Conservation (phyloP, 2,329 filamentous ascomycete species). For the Aspergillus aculeatinus region DNA sequence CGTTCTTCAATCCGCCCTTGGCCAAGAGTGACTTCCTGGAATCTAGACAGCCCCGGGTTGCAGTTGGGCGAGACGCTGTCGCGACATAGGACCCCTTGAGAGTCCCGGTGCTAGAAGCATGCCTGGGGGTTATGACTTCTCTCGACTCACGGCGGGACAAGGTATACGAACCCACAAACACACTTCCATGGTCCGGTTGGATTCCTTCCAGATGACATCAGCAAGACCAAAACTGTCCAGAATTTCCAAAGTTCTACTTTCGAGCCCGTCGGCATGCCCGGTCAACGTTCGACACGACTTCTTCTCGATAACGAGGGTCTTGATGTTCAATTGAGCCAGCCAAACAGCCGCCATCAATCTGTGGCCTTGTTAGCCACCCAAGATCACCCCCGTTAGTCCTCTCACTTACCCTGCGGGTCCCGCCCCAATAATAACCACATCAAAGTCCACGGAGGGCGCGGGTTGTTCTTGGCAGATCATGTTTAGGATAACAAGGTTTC, state of each 20-base stretch:
- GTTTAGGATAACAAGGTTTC: too few relatives aligned
- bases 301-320: slow-evolving; percentile 16
- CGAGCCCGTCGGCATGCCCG: slow-evolving; percentile 56
- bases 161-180: slow-evolving; percentile 25
- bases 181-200: slow-evolving; percentile 29
- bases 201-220: slow-evolving; percentile 54
- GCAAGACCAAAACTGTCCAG: slow-evolving; percentile 70
- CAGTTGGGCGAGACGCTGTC: slow-evolving; percentile 34
- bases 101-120: too few relatives aligned
- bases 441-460: neutral
- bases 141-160: too few relatives aligned
- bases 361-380: too few relatives aligned
- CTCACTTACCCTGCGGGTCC: neutral
- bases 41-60: slow-evolving; percentile 17
- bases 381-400: too few relatives aligned
- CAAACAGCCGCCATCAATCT: slow-evolving; percentile 16
- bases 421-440: slow-evolving; percentile 5
- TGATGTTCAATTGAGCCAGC: slow-evolving; percentile 15
- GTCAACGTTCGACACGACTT: slow-evolving; percentile 15
- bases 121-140: too few relatives aligned
- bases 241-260: slow-evolving; percentile 69
- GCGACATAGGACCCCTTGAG: too few relatives aligned
- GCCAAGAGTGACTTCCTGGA: slow-evolving; percentile 3
- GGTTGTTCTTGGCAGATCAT: too few relatives aligned
- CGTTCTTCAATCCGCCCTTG: slow-evolving; percentile 6